Conservation (phyloP, 2,329 filamentous ascomycete genomes). For the Aspergillus neoniger region DNA sequence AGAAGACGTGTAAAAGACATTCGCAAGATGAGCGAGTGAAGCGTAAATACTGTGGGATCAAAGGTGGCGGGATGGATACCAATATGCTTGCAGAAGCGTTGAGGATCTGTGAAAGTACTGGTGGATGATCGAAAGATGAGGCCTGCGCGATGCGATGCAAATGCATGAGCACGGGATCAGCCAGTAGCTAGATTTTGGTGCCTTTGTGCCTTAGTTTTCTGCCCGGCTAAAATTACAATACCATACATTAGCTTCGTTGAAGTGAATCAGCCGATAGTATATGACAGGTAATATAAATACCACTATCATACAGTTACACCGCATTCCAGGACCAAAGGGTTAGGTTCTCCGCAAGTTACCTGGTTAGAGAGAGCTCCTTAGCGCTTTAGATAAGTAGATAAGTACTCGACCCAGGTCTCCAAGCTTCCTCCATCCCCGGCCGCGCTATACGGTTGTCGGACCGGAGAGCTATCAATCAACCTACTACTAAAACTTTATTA, state of each 20-base stretch:
- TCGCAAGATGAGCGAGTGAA: neutral
- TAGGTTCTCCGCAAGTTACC: neutral
- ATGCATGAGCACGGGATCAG: conserved; percentile 21
- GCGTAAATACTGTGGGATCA: neutral
- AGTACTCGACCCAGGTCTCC: neutral
- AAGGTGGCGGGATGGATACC: conserved; percentile 1
- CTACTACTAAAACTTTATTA: neutral
- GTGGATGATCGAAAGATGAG: conserved; percentile 9
- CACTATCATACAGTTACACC: neutral
- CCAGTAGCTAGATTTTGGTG: conserved; percentile 21
- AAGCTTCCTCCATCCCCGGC: neutral
- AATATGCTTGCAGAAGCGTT: neutral
- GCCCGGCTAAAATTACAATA: neutral
- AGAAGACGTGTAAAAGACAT: neutral
- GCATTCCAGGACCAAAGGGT: neutral
- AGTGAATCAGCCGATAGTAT: too few relatives aligned
- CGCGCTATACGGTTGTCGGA: too few relatives aligned
- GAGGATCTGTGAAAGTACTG: neutral
- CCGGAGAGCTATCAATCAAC: neutral
- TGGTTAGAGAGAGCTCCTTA: neutral
- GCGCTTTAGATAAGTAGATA: neutral
- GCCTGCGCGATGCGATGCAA: conserved; percentile 22
- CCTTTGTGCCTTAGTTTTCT: conserved; percentile 19
- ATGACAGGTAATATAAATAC: neutral
- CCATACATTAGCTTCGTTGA: neutral